Percentiles rank a stretch among this genome's conserved stretches.
phyloP scores from a whole-genome alignment of 2,329 filamentous ascomycete genomes.

The Emmonsiellopsis sp. region DNA sequence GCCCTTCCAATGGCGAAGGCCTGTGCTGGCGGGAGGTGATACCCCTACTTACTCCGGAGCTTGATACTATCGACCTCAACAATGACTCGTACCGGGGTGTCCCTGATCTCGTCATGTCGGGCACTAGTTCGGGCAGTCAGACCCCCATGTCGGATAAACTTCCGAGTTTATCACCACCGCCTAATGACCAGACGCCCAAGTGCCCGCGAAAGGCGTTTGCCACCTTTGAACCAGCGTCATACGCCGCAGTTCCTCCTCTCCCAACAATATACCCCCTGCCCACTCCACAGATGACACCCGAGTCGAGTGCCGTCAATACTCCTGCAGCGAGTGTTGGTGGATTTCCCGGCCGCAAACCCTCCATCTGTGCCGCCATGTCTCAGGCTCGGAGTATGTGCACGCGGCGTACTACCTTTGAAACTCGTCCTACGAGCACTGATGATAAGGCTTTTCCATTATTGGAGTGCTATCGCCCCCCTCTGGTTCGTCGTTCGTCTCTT shows the following conservation, averaged over 20 bases:
- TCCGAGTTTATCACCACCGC: neutral
- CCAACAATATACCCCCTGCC: constrained; percentile 47
- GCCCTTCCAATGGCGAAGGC: constrained; percentile 26
- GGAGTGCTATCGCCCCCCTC: constrained; percentile 37
- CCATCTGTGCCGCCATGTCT: constrained; percentile 51
- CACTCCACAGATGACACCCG: constrained; percentile 54
- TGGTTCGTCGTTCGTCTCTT: constrained; percentile 40
- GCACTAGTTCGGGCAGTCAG: constrained; percentile 1
- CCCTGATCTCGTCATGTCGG: constrained; percentile 15
- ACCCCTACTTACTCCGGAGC: constrained; percentile 46
- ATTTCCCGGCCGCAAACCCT: constrained; percentile 42
- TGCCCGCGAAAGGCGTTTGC: constrained; percentile 29
- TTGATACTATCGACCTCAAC: constrained; percentile 39
- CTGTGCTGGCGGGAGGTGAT: constrained; percentile 40
- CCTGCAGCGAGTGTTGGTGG: constrained; percentile 51
- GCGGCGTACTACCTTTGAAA: constrained; percentile 48
- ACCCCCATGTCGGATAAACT: neutral
- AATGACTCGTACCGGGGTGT: constrained; percentile 19
- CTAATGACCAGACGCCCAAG: constrained; percentile 21
- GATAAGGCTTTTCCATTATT: constrained; percentile 24
- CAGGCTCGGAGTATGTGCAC: constrained; percentile 46
- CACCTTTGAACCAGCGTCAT: constrained; percentile 42
- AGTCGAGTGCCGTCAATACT: constrained; percentile 44
- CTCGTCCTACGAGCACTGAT: constrained; percentile 31
- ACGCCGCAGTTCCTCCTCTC: constrained; percentile 43